Evolutionary conservation across 1,284 basidiomycete species (phyloP), one percentile per base, ranked within the genome.

Genomic region (Cerioporus squamosus): DNA sequence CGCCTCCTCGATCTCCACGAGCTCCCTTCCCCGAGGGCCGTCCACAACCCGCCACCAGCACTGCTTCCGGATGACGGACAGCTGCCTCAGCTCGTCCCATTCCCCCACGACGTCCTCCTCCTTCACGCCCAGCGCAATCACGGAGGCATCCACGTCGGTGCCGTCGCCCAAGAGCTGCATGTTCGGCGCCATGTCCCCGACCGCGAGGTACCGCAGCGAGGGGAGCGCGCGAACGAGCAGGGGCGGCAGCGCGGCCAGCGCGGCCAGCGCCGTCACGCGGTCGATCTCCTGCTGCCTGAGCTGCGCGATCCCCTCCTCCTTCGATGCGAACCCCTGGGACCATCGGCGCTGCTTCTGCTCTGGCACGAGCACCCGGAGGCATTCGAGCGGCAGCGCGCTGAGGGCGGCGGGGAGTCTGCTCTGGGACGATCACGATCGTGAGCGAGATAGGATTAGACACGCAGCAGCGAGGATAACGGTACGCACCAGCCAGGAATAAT

Each of bases 21-120:
- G 18, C 2, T 4, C 26, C 23, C 57, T 45, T 26, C 42, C 24
- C 1, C 43, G 52, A 5, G 31, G 31, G 4, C 31, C 48, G 8
- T 57, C 55, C 15, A 39, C 57, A 8, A 62, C 20, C 15, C 53
- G 44, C 61, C 61, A 62, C 54, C 57, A 62, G 18, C 18, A 18
- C 36, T 52, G 31, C 20, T 31, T 47, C 26, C 26, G 10, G 22
- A 62, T 42, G 15, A 24, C 33, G 2, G 44, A 22, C 7, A 51
- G 29, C 15, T 31, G 47, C 49, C 61, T 18, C 49, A 62, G 44
- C 40, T 57, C 57, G 38, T 57, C 61, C 57, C 57, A 57, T 42
- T 57, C 61, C 44, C 20, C 36, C n/a, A 33, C 55, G 20, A 33
- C 12, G 9, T 22, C 3, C n/a, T 29, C 36, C 22, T 44, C 48